Evolutionary conservation across 192 early-diverging fungal genomes (phyloP), one percentile per base, ranked within the genome.

Genomic region (Mortierella claussenii): DNA sequence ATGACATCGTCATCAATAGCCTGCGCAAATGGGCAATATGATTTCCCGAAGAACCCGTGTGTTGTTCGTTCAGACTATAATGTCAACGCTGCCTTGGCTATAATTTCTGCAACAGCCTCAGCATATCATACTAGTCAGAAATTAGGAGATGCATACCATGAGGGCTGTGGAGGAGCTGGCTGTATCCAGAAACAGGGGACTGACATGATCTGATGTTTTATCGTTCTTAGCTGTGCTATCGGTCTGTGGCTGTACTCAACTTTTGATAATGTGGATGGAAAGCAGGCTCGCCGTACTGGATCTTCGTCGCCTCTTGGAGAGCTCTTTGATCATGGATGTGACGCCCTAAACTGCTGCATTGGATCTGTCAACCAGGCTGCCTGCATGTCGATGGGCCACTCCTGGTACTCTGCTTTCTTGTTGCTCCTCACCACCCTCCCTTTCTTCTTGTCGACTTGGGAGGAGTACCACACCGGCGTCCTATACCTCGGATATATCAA

Each of bases 161-260:
- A n/a, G n/a, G n/a, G n/a, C n/a, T n/a, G n/a, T n/a, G n/a, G n/a
- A n/a, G n/a, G n/a, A n/a, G n/a, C n/a, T n/a, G n/a, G n/a, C n/a
- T n/a, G n/a, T n/a, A n/a, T n/a, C n/a, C n/a, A n/a, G n/a, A n/a
- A n/a, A n/a, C n/a, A n/a, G n/a, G n/a, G n/a, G n/a, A n/a, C n/a
- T n/a, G n/a, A n/a, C n/a, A n/a, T n/a, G n/a, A n/a, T n/a, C n/a
- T n/a, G n/a, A n/a, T n/a, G n/a, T n/a, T n/a, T 31, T 30, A 17
- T 13, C 83, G 80, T 54, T 87, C n/a, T 83, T 65, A 92, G 90
- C 74, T 93, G 89, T 81, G 86, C 91, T 2, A 81, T 88, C 30
- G 91, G 92, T 45, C 79, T 95, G 65, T 95, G 93, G 93, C 80
- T 95, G 50, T 95, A 95, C 66, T 93, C 91, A 58, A 95, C 93